Evolutionary conservation across 2,329 filamentous ascomycete genomes (phyloP).

Genomic region (Alternaria conjuncta): DNA sequence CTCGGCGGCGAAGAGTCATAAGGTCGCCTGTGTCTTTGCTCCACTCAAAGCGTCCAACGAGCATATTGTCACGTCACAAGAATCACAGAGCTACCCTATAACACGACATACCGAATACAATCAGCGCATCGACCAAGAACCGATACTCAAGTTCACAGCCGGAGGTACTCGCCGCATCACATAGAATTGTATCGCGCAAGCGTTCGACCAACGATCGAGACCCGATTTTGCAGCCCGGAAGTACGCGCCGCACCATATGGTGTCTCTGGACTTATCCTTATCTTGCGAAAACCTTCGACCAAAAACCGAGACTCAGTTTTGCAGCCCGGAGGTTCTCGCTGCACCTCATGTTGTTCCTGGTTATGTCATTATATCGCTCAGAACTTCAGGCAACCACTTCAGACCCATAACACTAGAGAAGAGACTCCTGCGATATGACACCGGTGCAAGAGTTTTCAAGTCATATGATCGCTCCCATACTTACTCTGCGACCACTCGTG

Average conservation of each 20-base stretch:
- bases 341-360: background rate
- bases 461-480: background rate
- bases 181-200: background rate
- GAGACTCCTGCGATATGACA: background rate
- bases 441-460: background rate
- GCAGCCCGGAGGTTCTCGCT: background rate
- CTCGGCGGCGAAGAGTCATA: background rate
- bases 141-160: background rate
- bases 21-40: background rate
- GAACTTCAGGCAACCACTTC: background rate
- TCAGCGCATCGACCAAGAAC: background rate
- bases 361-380: background rate
- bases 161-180: background rate
- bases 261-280: background rate
- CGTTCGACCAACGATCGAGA: background rate
- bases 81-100: background rate
- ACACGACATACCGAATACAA: background rate
- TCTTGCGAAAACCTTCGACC: background rate
- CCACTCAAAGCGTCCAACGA: background rate
- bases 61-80: background rate
- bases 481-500: background rate
- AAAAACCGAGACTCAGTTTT: background rate
- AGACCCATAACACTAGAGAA: background rate
- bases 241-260: background rate
- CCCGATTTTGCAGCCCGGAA: background rate